phyloP scores from a whole-genome alignment of 495 filamentous ascomycete species.

The Platismatia glauca region DNA sequence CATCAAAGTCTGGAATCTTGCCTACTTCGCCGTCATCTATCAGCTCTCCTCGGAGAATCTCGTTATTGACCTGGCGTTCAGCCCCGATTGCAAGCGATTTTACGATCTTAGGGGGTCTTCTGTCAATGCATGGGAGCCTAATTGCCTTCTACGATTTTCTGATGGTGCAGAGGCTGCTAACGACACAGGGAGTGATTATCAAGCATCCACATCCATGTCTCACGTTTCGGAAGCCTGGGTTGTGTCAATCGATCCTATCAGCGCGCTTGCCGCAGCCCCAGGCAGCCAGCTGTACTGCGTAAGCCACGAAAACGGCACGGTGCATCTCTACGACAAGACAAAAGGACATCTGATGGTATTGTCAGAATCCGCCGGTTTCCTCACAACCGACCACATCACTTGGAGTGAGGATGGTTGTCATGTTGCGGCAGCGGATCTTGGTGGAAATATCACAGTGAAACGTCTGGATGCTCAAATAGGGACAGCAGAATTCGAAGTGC shows the following conservation, averaged over 20 bases:
- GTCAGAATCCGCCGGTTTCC: neutral
- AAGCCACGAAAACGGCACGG: neutral
- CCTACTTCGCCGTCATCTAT: conserved; percentile 22
- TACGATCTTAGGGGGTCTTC: conserved; percentile 22
- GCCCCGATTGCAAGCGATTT: conserved; percentile 21
- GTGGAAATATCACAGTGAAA: conserved; percentile 14
- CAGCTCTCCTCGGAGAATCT: conserved; percentile 22
- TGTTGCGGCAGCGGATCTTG: conserved; percentile 13
- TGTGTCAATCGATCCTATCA: neutral
- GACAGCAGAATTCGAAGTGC: neutral
- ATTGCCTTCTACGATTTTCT: conserved; percentile 17
- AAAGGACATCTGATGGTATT: neutral
- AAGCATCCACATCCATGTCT: neutral
- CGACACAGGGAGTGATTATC: neutral
- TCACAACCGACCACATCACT: neutral
- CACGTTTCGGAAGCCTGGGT: neutral
- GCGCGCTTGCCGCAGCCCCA: neutral
- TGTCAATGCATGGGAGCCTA: conserved; percentile 25
- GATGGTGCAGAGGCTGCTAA: neutral
- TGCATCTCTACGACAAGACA: neutral
- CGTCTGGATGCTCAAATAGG: conserved; percentile 1
- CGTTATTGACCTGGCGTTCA: conserved; percentile 19
- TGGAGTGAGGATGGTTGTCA: conserved; percentile 15
- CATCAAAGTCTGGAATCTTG: conserved; percentile 24
- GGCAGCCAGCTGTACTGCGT: neutral